A percentile compares a stretch with the other conserved stretches of the same genome.
Conservation (phyloP, 2,329 filamentous ascomycete species). For the Colletotrichum gloeosporioides region DNA sequence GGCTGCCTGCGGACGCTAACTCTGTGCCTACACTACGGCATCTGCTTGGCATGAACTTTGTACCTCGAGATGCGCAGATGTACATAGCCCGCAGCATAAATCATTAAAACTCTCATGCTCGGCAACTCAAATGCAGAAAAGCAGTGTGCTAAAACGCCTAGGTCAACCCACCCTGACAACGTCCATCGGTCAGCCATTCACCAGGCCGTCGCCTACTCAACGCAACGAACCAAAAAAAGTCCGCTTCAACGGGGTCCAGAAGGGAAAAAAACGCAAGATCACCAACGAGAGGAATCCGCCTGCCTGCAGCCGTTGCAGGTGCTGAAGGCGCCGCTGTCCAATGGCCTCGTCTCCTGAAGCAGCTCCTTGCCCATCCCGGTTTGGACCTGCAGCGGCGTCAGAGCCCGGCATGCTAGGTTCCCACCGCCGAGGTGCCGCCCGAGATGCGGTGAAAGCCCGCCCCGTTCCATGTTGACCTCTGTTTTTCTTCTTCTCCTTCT, state of each 20-base stretch:
- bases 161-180: background rate
- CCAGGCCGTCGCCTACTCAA: background rate
- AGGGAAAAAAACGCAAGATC: background rate
- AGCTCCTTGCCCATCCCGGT: constrained; percentile 12
- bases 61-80: background rate
- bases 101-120: background rate
- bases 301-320: background rate
- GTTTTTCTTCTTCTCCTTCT: background rate
- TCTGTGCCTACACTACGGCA: background rate
- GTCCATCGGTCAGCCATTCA: background rate
- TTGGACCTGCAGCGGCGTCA: constrained; percentile 17
- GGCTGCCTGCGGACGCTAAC: background rate
- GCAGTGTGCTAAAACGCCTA: background rate
- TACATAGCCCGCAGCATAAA: constrained; percentile 1
- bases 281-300: constrained; percentile 5
- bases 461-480: background rate
- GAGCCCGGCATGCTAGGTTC: constrained; percentile 9
- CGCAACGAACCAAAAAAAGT: background rate
- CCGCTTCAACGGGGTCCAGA: background rate
- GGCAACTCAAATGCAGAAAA: background rate
- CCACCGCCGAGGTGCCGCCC: constrained; percentile 14
- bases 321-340: constrained; percentile 5
- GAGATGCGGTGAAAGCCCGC: constrained; percentile 21
- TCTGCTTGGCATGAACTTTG: background rate
- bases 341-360: constrained; percentile 2